Conservation (phyloP, 345 rosid genomes). For the Abelmoschus esculentus region DNA sequence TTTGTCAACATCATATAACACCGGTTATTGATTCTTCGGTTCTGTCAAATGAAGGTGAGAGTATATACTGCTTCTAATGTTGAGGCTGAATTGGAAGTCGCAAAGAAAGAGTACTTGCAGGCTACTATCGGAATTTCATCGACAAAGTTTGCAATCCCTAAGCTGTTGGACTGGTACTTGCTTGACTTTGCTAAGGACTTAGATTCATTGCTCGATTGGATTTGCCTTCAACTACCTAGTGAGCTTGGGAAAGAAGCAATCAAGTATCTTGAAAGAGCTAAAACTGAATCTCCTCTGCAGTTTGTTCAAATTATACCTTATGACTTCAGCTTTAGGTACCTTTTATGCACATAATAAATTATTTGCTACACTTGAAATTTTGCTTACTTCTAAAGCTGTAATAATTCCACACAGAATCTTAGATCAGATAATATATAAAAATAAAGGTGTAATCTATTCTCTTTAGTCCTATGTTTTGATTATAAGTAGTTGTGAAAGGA, state of each 20-base stretch:
- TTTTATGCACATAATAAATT: slow-evolving; percentile 31
- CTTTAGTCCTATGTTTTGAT: neutral
- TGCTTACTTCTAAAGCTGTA: slow-evolving; percentile 12
- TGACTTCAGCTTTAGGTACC: slow-evolving; percentile 72
- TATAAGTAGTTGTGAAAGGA: slow-evolving; percentile 6
- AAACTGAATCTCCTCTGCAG: slow-evolving; percentile 32
- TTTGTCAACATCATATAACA: neutral
- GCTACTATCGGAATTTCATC: slow-evolving; percentile 35
- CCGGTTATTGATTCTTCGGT: slow-evolving; percentile 13
- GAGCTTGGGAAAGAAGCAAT: slow-evolving; percentile 64
- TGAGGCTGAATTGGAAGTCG: slow-evolving; percentile 56
- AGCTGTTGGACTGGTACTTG: slow-evolving; percentile 72
- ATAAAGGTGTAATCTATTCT: slow-evolving; percentile 17
- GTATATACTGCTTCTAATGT: slow-evolving; percentile 61
- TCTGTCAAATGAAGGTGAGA: slow-evolving; percentile 43
- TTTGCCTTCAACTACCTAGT: slow-evolving; percentile 78
- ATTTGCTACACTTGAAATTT: slow-evolving; percentile 10
- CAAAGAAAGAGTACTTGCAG: slow-evolving; percentile 70
- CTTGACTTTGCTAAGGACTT: slow-evolving; percentile 81
- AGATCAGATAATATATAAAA: slow-evolving; percentile 23
- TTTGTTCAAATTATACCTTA: slow-evolving; percentile 56
- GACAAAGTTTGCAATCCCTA: slow-evolving; percentile 52
- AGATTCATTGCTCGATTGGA: slow-evolving; percentile 18
- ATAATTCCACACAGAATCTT: slow-evolving; percentile 24
- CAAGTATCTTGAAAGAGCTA: slow-evolving; percentile 51